Conservation (phyloP, 192 early-diverging fungal species). For the Linnemannia zychae region DNA sequence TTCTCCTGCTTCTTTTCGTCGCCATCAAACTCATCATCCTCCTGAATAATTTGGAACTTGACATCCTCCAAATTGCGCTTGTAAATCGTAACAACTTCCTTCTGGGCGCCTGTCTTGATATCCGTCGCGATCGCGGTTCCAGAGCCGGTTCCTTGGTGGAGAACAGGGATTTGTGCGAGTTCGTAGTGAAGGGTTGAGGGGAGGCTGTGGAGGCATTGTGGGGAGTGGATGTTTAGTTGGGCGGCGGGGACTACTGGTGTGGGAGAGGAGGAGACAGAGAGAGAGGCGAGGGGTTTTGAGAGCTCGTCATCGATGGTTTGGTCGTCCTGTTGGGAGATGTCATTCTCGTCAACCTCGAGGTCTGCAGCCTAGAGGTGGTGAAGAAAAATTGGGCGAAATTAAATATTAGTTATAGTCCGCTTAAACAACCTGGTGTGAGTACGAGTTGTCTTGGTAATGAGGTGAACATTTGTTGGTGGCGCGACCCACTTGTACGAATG, state of each 20-base stretch:
- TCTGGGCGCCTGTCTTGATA: constrained; percentile 27
- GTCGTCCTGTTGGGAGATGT: constrained; percentile 28
- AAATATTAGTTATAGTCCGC: not conserved
- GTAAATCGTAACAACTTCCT: constrained; percentile 63
- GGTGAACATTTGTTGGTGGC: too few species aligned
- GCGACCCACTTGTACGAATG: not conserved
- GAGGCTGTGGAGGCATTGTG: constrained; percentile 26
- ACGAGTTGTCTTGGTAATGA: not conserved
- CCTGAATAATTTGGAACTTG: constrained; percentile 85
- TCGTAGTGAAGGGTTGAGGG: constrained; percentile 46
- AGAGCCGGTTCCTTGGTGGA: constrained; percentile 27
- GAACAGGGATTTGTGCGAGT: constrained; percentile 42
- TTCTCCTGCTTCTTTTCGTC: constrained; percentile 5
- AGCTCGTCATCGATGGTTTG: constrained; percentile 17
- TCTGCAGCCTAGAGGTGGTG: constrained; percentile 40
- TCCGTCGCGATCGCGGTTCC: constrained; percentile 34
- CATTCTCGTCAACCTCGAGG: constrained; percentile 46
- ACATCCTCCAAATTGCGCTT: constrained; percentile 85
- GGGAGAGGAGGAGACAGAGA: constrained; percentile 17
- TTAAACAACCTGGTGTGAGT: too few species aligned
- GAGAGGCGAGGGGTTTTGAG: constrained; percentile 27
- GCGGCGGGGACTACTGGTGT: constrained; percentile 31
- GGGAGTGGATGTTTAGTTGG: constrained; percentile 29
- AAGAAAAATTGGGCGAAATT: not conserved
- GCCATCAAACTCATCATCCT: constrained; percentile 64